phyloP scores from a whole-genome alignment of 768 basidiomycete genomes.

The Lentinula aciculospora region DNA sequence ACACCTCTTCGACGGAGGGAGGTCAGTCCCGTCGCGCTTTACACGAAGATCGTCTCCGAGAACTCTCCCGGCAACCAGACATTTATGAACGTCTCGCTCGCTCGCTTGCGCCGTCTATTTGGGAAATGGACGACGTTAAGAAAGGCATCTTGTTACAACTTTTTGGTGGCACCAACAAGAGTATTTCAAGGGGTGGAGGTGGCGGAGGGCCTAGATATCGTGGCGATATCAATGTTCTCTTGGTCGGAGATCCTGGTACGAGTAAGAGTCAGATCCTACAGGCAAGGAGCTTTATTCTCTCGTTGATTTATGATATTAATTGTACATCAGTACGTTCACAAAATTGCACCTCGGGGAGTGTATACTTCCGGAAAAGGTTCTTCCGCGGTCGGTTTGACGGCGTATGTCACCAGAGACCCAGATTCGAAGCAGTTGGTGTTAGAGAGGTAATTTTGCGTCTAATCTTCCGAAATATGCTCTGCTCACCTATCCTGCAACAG shows the following conservation, averaged over 20 bases:
- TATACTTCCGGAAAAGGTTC: conserved; percentile 98
- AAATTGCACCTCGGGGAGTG: conserved; percentile 96
- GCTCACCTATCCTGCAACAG: conserved; percentile 21
- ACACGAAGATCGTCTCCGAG: conserved; percentile 71
- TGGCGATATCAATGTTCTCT: conserved; percentile 95
- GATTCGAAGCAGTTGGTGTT: conserved; percentile 97
- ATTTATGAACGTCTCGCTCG: conserved; percentile 82
- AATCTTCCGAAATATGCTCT: background rate
- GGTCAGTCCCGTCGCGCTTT: conserved; percentile 53
- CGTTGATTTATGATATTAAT: background rate
- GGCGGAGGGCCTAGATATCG: conserved; percentile 95
- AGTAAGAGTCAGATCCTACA: conserved; percentile 94
- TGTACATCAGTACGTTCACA: conserved; percentile 83
- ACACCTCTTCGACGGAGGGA: conserved; percentile 48
- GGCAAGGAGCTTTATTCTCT: conserved; percentile 31
- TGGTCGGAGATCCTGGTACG: conserved; percentile 97
- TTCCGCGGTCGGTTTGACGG: conserved; percentile 96
- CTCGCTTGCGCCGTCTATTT: conserved; percentile 91
- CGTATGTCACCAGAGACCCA: conserved; percentile 96
- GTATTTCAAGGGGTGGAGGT: conserved; percentile 85
- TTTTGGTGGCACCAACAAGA: conserved; percentile 98
- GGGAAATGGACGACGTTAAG: conserved; percentile 99
- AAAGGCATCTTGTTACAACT: conserved; percentile 95
- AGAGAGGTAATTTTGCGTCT: conserved; percentile 60
- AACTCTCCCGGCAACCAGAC: conserved; percentile 70